These are phyloP conservation scores for Babesia gibsoni DNA, from an alignment of 169 alveolate genomes.

Conservation along the genomic window DNA sequence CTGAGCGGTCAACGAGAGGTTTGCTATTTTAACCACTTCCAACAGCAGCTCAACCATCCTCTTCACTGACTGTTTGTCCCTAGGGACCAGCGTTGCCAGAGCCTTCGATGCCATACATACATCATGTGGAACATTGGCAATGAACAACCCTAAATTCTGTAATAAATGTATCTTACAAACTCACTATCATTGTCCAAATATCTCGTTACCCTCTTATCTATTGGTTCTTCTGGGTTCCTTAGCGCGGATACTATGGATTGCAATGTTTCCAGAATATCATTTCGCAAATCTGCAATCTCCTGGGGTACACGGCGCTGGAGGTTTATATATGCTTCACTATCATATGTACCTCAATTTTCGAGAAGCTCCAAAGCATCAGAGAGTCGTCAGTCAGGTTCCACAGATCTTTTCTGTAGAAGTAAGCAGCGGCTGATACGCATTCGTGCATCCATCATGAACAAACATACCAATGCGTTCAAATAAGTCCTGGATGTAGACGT, in stretches of 20 bases:
- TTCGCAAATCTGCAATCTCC: constrained; percentile 13
- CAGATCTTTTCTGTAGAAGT: constrained; percentile 11
- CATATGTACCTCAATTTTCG: constrained; percentile 39
- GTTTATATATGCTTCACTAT: too few species aligned
- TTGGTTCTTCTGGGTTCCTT: background rate
- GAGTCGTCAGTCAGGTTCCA: constrained; percentile 45
- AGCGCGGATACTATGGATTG: constrained; percentile 22
- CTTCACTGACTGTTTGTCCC: constrained; percentile 20
- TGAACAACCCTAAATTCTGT: constrained; percentile 35
- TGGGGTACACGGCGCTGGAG: constrained; percentile 55
- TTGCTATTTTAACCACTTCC: constrained; percentile 10
- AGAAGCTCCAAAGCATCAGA: constrained; percentile 61
- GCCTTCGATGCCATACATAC: constrained; percentile 60
- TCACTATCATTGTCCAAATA: constrained; percentile 50
- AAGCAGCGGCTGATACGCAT: constrained; percentile 18
- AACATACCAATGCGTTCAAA: constrained; percentile 55
- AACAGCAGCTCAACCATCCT: constrained; percentile 12
- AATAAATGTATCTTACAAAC: background rate
- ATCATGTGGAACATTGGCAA: constrained; percentile 56
- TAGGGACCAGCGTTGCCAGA: constrained; percentile 50
- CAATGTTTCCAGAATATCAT: constrained; percentile 2
- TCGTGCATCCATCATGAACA: background rate
- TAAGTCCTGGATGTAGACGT: constrained; percentile 37
- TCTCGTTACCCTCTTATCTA: background rate
- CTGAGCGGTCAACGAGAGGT: constrained; percentile 53